Base-by-base conservation (phyloP, 768 basidiomycete species). In the Tylopilus cervinicoccineus region DNA sequence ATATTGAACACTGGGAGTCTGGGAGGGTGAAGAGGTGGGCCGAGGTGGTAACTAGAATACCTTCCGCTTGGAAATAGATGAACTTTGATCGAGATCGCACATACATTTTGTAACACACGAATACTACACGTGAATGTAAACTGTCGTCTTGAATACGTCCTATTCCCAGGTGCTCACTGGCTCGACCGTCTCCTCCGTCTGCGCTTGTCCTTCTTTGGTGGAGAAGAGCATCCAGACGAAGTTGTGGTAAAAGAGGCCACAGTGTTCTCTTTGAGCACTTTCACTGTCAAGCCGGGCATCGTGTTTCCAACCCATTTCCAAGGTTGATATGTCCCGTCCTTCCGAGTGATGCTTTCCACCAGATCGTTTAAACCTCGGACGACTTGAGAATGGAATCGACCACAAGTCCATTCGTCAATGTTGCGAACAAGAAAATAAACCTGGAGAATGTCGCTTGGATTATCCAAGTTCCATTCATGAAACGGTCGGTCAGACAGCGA, bases 1-100 rank as follows among this genome's bases (percentile, higher is more conserved):
- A 83, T 58, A 70, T 92, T 10, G 88, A 85, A 64, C 71, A 77
- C 7, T 90, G 86, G 79, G 92, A 93, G 68, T 69, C 72, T 42
- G 88, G 85, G 3, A 76, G 90, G 33, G 68, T 93, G 46, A 69
- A 69, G 22, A 66, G 70, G 52, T 96, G 91, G 94, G 77, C 76
- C 6, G 72, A 80, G 31, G 78, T 80, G 9, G 77, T 88, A 26
- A 71, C 74, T 46, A 80, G 79, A 62, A 83, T 93, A 31, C 88
- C 89, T 34, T 87, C 88, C 3, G 81, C 79, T 56, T 94, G 93
- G 92, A 81, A 76, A 59, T 76, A 65, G 50, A 62, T 12, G 33
- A 53, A 34, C 24, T 23, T 36, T 28, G 27, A 40, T 20, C 14
- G 6, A 40, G 26, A 28, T 33, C 23, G 31, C 31, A 22, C 4